Evolutionary conservation across 768 basidiomycete species (phyloP).

Genomic region (Naganishia kalamii): DNA sequence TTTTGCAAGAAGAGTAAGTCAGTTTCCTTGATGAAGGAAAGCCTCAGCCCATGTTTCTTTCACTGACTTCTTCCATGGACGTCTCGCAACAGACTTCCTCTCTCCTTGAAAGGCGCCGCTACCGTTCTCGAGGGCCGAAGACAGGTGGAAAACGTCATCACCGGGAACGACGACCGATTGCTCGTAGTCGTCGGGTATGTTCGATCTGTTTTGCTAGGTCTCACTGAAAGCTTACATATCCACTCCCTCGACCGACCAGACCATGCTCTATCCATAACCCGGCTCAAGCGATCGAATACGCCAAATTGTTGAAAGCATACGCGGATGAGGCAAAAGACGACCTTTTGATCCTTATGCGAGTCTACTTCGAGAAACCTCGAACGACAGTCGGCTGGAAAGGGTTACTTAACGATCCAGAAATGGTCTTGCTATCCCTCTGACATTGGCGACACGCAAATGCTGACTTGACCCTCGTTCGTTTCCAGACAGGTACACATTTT

Average conservation of each 20-base stretch:
- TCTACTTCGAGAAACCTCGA: slow-evolving; percentile 93
- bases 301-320: slow-evolving; percentile 52
- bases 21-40: neutral
- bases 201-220: neutral
- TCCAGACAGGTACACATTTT: no score
- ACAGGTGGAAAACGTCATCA: slow-evolving; percentile 20
- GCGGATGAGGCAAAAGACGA: slow-evolving; percentile 58
- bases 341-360: slow-evolving; percentile 87
- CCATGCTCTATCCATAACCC: slow-evolving; percentile 92
- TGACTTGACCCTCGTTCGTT: no score
- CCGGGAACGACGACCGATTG: slow-evolving; percentile 72
- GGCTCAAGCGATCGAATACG: slow-evolving; percentile 61
- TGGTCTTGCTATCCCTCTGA: no score
- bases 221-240: neutral
- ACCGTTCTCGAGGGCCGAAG: slow-evolving; percentile 9
- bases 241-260: slow-evolving; percentile 48
- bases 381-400: slow-evolving; percentile 97
- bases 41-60: neutral
- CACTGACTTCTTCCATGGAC: neutral
- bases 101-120: slow-evolving; percentile 58
- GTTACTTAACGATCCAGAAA: slow-evolving; percentile 46
- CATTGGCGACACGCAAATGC: no score
- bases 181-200: slow-evolving; percentile 73
- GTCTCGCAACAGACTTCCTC: slow-evolving; percentile 40
- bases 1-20: slow-evolving; percentile 73